phyloP scores from a whole-genome alignment of 352 stramenopile species.

The Phytophthora podocarpi region DNA sequence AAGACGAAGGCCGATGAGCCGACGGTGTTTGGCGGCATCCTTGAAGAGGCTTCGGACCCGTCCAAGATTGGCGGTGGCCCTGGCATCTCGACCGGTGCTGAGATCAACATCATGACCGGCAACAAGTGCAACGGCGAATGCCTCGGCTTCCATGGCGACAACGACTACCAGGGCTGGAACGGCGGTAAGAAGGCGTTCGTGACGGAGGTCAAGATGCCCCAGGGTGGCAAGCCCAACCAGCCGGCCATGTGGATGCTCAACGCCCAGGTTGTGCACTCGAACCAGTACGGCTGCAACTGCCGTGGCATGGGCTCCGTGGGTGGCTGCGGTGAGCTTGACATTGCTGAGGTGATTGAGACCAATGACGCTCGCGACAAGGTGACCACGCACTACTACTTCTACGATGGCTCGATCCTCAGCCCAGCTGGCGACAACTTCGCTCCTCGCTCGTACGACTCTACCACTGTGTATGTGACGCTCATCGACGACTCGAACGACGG shows the following conservation, averaged over 20 bases:
- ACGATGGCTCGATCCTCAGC: constrained; percentile 42
- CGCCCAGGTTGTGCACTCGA: constrained; percentile 50
- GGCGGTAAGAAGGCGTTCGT: constrained; percentile 75
- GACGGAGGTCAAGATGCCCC: constrained; percentile 60
- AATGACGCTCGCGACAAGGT: constrained; percentile 40
- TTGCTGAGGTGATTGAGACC: constrained; percentile 70
- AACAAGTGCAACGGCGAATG: constrained; percentile 50
- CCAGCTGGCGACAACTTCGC: constrained; percentile 58
- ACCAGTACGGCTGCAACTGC: constrained; percentile 76
- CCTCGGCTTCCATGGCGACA: constrained; percentile 36
- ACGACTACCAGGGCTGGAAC: constrained; percentile 66
- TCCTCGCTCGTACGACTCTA: constrained; percentile 28
- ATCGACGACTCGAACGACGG: constrained; percentile 57
- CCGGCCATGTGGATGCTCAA: constrained; percentile 73
- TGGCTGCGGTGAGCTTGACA: constrained; percentile 70
- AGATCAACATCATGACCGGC: constrained; percentile 72
- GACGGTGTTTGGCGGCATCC: constrained; percentile 44
- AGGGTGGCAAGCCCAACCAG: constrained; percentile 35
- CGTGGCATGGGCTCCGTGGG: constrained; percentile 54
- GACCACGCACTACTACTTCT: constrained; percentile 75
- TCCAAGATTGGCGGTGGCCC: constrained; percentile 40
- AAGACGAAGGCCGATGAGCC: constrained; percentile 24
- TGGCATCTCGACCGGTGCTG: constrained; percentile 51
- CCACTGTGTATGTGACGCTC: constrained; percentile 64
- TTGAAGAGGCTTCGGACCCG: constrained; percentile 52